These are phyloP conservation scores for Lactuca sativa DNA, from an alignment of 129 eudicot genomes.

Conservation along the genomic window DNA sequence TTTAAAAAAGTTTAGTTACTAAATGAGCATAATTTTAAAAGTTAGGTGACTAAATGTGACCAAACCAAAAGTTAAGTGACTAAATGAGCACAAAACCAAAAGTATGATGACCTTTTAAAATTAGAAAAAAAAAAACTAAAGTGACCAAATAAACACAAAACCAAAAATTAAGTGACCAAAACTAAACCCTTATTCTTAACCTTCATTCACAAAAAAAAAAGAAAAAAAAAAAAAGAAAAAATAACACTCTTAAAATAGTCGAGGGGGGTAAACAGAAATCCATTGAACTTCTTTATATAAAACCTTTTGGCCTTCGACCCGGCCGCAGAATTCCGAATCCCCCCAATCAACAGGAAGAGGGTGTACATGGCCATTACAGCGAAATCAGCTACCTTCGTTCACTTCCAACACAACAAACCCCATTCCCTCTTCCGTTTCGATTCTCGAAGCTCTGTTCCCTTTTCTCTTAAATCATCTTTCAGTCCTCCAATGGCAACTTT, in stretches of 20 bases:
- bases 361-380: conserved; percentile 36
- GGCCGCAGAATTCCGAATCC: not conserved
- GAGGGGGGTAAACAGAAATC: not conserved
- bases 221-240: too few relatives aligned
- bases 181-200: too few relatives aligned
- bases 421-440: conserved; percentile 24
- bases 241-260: not conserved
- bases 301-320: not conserved
- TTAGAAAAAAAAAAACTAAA: too few relatives aligned
- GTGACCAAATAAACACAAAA: too few relatives aligned
- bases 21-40: too few relatives aligned
- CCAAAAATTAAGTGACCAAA: too few relatives aligned
- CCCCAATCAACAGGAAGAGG: conserved; percentile 1
- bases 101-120: too few relatives aligned
- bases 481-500: conserved; percentile 57
- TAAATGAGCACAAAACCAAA: too few relatives aligned
- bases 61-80: too few relatives aligned
- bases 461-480: conserved; percentile 26
- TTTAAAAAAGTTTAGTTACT: too few relatives aligned
- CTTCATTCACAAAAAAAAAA: too few relatives aligned
- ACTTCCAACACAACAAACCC: conserved; percentile 15
- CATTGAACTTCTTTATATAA: not conserved
- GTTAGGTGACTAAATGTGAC: too few relatives aligned
- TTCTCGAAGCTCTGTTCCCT: conserved; percentile 7
- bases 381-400: conserved; percentile 39